Conservation (phyloP, 768 basidiomycete genomes). For the Candolleomyces aberdarensis region DNA sequence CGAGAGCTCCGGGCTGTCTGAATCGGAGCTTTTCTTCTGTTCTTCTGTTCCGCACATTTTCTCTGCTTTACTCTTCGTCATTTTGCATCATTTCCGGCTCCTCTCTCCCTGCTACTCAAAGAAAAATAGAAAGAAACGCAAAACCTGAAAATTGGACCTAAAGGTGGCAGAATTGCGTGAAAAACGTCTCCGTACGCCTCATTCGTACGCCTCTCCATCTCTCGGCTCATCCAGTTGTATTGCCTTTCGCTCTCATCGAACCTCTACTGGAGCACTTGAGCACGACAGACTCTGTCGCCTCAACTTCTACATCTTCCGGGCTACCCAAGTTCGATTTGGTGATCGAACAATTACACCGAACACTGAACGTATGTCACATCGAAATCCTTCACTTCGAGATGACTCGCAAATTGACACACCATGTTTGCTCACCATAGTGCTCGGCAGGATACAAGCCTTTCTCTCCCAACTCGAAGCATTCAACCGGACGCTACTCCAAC, state of each 20-base stretch:
- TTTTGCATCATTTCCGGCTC: neutral
- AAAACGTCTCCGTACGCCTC: conserved; percentile 13
- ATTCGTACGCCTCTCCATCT: neutral
- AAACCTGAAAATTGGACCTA: conserved; percentile 3
- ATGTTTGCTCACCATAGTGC: conserved; percentile 35
- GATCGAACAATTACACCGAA: conserved; percentile 40
- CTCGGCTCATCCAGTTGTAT: too few relatives aligned
- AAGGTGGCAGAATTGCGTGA: conserved; percentile 14
- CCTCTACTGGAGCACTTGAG: conserved; percentile 28
- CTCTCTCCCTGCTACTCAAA: neutral
- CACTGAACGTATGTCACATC: conserved; percentile 42
- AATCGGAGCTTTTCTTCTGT: too few relatives aligned
- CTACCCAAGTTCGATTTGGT: conserved; percentile 32
- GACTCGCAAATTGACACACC: too few relatives aligned
- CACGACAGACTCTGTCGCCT: conserved; percentile 20
- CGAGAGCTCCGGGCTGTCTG: too few relatives aligned
- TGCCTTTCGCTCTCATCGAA: conserved; percentile 23
- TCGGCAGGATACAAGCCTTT: conserved; percentile 64
- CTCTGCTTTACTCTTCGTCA: neutral
- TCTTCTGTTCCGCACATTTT: too few relatives aligned
- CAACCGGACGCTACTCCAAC: conserved; percentile 49
- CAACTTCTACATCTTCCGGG: neutral
- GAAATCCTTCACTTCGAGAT: too few relatives aligned
- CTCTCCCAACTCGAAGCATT: conserved; percentile 65
- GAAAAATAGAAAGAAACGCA: neutral